Conservation (phyloP, 768 basidiomycete species). For the Xerocomellus intermedius region DNA sequence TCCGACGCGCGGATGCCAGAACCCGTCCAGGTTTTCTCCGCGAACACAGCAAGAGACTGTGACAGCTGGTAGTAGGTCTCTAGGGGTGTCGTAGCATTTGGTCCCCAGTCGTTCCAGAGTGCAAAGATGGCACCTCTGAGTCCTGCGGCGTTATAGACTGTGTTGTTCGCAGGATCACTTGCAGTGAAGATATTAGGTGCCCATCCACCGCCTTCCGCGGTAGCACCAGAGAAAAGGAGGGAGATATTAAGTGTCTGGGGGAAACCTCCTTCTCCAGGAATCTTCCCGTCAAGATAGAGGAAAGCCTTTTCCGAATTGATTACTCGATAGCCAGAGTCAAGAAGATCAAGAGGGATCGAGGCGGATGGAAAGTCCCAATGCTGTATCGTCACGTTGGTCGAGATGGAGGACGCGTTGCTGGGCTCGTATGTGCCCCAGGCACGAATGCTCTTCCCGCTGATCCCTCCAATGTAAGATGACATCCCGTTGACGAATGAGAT, state of each 20-base stretch:
- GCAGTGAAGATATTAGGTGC: constrained; percentile 36
- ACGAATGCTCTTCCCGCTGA: constrained; percentile 39
- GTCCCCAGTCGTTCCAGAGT: constrained; percentile 46
- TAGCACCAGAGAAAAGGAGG: constrained; percentile 32
- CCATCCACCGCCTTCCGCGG: constrained; percentile 32
- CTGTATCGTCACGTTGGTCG: constrained; percentile 42
- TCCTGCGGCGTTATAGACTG: constrained; percentile 23
- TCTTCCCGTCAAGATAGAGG: constrained; percentile 39
- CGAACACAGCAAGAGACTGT: constrained; percentile 40
- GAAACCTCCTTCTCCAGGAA: constrained; percentile 32
- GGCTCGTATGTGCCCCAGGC: constrained; percentile 45
- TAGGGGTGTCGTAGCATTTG: constrained; percentile 43
- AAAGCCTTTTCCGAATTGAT: constrained; percentile 38
- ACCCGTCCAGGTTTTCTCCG: constrained; percentile 45
- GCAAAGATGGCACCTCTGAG: constrained; percentile 38
- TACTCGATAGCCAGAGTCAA: constrained; percentile 35
- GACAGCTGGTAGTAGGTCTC: constrained; percentile 45
- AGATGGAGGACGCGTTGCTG: constrained; percentile 35
- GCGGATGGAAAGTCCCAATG: constrained; percentile 41
- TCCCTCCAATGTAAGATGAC: constrained; percentile 34
- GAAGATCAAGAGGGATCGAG: constrained; percentile 34
- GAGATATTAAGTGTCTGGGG: constrained; percentile 33
- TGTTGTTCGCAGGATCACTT: constrained; percentile 33
- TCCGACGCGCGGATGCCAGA: constrained; percentile 34
- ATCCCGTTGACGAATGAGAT: constrained; percentile 44